Evolutionary conservation across 306 rosid species (phyloP).

Genomic region (Prunus padus): DNA sequence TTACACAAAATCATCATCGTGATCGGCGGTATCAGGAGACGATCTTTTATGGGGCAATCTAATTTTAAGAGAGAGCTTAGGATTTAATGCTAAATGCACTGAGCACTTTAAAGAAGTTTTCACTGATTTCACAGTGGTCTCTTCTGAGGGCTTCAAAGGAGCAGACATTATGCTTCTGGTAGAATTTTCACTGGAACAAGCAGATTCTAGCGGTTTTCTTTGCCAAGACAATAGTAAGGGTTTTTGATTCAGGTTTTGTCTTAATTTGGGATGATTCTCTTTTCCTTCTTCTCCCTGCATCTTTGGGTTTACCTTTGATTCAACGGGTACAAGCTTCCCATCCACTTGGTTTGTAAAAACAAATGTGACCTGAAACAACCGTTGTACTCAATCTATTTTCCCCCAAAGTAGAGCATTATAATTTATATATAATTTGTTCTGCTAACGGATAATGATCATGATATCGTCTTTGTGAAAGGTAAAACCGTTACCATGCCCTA

Average conservation of each 20-base stretch:
- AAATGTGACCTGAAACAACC: conserved; percentile 68
- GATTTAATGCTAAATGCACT: conserved; percentile 30
- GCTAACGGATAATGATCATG: neutral
- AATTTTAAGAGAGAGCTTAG: conserved; percentile 40
- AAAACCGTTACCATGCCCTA: neutral
- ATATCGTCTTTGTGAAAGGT: neutral
- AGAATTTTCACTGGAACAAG: conserved; percentile 32
- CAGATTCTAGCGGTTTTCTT: conserved; percentile 39
- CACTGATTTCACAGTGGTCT: conserved; percentile 32
- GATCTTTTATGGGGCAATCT: conserved; percentile 66
- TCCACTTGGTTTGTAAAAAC: conserved; percentile 90
- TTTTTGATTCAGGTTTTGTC: conserved; percentile 36
- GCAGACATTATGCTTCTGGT: conserved; percentile 28
- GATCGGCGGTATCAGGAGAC: conserved; percentile 35
- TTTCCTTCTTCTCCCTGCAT: conserved; percentile 43
- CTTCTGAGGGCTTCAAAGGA: conserved; percentile 34
- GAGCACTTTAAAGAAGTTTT: conserved; percentile 33
- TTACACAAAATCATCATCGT: conserved; percentile 42
- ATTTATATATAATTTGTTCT: neutral
- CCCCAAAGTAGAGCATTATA: neutral
- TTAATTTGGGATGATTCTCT: conserved; percentile 33
- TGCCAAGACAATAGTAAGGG: conserved; percentile 35
- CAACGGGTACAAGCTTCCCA: conserved; percentile 77
- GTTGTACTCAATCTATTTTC: too few relatives aligned
- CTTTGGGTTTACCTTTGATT: conserved; percentile 48